Evolutionary conservation across 1,284 basidiomycete genomes (phyloP).

Genomic region (Hypsizygus ulmarius): DNA sequence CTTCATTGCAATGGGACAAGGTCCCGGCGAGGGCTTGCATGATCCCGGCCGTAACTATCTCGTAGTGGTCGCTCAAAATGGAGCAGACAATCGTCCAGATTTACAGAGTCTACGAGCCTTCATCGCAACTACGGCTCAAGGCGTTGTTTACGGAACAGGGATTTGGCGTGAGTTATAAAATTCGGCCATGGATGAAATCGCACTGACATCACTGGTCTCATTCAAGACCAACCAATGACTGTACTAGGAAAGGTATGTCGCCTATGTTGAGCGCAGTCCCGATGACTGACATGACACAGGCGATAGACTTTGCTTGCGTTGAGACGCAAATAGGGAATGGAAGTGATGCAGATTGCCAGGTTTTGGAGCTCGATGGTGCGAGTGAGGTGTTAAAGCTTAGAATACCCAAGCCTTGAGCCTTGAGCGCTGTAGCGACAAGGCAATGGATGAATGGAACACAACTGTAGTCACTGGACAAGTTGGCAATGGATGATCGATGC

Average conservation of each 20-base stretch:
- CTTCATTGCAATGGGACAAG: constrained; percentile 83
- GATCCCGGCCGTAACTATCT: constrained; percentile 63
- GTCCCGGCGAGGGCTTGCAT: constrained; percentile 43
- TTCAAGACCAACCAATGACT: constrained; percentile 80
- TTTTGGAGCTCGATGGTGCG: constrained; percentile 51
- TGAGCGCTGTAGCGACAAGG: constrained; percentile 7
- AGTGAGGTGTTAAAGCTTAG: constrained; percentile 36
- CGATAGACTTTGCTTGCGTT: constrained; percentile 77
- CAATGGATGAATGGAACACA: background rate
- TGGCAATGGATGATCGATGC: background rate
- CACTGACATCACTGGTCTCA: constrained; percentile 7
- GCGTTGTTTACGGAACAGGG: constrained; percentile 77
- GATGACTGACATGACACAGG: constrained; percentile 37
- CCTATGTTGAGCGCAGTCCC: constrained; percentile 7
- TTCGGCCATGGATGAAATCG: constrained; percentile 1
- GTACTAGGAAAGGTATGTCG: constrained; percentile 65
- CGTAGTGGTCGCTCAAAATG: constrained; percentile 81
- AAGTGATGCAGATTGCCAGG: constrained; percentile 71
- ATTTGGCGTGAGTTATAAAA: constrained; percentile 77
- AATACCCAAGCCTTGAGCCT: constrained; percentile 26
- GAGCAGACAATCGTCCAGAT: constrained; percentile 74
- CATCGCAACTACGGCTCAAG: constrained; percentile 74
- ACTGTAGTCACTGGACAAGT: background rate
- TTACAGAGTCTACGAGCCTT: constrained; percentile 76
- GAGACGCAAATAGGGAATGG: constrained; percentile 85